Percentiles rank a stretch among this genome's conserved stretches.
Evolutionary conservation across 805 yeast genomes (phyloP).

Genomic region (Metschnikowia similis): DNA sequence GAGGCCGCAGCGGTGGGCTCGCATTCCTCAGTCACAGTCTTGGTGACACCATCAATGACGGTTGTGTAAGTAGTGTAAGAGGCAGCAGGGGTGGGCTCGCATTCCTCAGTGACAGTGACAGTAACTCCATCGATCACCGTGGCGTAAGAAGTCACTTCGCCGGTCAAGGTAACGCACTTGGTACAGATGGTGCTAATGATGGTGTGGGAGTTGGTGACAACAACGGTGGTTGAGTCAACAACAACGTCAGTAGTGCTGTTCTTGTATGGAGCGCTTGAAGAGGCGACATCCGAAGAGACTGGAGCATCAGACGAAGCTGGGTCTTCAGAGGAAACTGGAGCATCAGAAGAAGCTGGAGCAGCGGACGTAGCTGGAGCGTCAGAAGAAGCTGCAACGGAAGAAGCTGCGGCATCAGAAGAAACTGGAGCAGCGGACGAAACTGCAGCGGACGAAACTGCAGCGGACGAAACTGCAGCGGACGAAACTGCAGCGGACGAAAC

Average conservation of each 20-base stretch:
- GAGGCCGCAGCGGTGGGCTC: not conserved
- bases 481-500: not conserved
- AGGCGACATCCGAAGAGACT: not conserved
- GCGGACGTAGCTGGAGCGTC: not conserved
- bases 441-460: not conserved
- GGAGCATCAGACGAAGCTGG: not conserved
- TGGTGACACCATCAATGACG: slow-evolving; percentile 5
- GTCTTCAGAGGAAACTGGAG: not conserved
- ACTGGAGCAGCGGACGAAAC: not conserved
- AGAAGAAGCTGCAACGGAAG: not conserved
- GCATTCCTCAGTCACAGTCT: slow-evolving; percentile 5
- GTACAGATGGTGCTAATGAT: slow-evolving; percentile 11
- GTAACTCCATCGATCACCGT: slow-evolving; percentile 8
- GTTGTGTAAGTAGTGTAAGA: slow-evolving; percentile 10
- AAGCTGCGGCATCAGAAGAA: not conserved
- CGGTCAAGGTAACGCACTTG: slow-evolving; percentile 11
- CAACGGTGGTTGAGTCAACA: slow-evolving; percentile 7
- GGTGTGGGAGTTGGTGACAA: slow-evolving; percentile 8
- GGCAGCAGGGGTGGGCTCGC: slow-evolving; percentile 2
- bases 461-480: not conserved
- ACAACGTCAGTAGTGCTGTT: not conserved
- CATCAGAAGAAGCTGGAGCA: not conserved
- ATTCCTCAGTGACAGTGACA: slow-evolving; percentile 9
- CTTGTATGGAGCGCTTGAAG: not conserved
- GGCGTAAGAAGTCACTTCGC: slow-evolving; percentile 10